phyloP scores from a whole-genome alignment of 345 rosid genomes.

The Eucalyptus marginata region DNA sequence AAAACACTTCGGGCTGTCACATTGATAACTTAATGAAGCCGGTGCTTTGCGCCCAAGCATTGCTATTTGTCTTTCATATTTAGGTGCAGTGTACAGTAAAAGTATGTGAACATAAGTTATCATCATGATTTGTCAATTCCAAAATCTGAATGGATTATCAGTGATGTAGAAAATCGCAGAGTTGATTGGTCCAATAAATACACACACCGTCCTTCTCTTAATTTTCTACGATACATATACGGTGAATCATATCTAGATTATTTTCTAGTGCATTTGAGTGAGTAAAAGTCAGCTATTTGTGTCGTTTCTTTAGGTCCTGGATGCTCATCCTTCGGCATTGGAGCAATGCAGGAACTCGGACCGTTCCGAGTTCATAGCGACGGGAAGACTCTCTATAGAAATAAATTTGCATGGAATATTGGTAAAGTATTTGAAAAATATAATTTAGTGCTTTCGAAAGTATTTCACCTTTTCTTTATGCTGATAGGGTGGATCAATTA shows the following conservation, averaged over 20 bases:
- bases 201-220: background rate
- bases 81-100: background rate
- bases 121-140: background rate
- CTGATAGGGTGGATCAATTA: background rate
- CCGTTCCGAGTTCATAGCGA: slow-evolving; percentile 27
- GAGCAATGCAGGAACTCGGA: slow-evolving; percentile 38
- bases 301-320: slow-evolving; percentile 13
- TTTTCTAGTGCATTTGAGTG: background rate
- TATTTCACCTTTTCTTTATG: background rate
- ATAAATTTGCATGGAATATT: slow-evolving; percentile 13
- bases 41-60: background rate
- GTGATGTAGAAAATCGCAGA: background rate
- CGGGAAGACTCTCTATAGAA: slow-evolving; percentile 21
- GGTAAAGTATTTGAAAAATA: background rate
- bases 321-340: slow-evolving; percentile 29
- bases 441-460: background rate
- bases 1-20: background rate
- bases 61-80: background rate
- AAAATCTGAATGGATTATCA: background rate
- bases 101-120: background rate
- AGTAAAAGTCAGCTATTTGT: background rate
- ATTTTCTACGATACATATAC: background rate
- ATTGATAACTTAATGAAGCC: background rate
- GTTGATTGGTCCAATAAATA: background rate
- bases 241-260: background rate